These are phyloP conservation scores for Sporothrix luriei DNA, from an alignment of 2,329 filamentous ascomycete species.

Conservation along the genomic window DNA sequence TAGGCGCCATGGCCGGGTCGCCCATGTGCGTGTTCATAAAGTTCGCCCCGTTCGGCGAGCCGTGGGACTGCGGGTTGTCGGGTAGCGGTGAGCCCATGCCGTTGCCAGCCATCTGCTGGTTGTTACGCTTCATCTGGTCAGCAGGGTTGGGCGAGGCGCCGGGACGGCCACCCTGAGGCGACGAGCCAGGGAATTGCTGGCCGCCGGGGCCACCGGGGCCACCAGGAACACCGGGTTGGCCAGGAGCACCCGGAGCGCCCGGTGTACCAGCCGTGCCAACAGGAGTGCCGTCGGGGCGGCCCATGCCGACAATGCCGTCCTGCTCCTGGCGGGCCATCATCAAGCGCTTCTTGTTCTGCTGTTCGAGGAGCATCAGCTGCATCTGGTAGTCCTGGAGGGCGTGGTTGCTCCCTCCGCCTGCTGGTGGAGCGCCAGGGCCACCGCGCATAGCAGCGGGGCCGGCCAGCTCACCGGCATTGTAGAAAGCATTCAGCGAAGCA, in stretches of 20 bases:
- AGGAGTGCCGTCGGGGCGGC: constrained; percentile 31
- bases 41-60: constrained; percentile 63
- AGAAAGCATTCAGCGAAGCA: constrained; percentile 59
- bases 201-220: constrained; percentile 55
- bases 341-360: constrained; percentile 83
- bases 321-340: constrained; percentile 83
- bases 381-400: constrained; percentile 86
- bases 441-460: constrained; percentile 62
- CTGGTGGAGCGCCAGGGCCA: constrained; percentile 52
- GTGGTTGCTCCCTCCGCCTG: constrained; percentile 67
- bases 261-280: constrained; percentile 43
- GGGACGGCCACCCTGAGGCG: constrained; percentile 67
- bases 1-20: constrained; percentile 61
- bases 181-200: constrained; percentile 68
- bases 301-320: constrained; percentile 60
- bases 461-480: constrained; percentile 64
- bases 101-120: constrained; percentile 70
- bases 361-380: constrained; percentile 80
- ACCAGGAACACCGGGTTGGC: constrained; percentile 54
- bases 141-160: constrained; percentile 75
- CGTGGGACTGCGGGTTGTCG: constrained; percentile 66
- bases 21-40: constrained; percentile 66
- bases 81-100: constrained; percentile 72
- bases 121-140: constrained; percentile 78
- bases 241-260: constrained; percentile 49